Percentiles rank a stretch among this genome's conserved stretches.
These are phyloP conservation scores for Senna tora DNA, from an alignment of 306 rosid genomes.

Conservation along the genomic window DNA sequence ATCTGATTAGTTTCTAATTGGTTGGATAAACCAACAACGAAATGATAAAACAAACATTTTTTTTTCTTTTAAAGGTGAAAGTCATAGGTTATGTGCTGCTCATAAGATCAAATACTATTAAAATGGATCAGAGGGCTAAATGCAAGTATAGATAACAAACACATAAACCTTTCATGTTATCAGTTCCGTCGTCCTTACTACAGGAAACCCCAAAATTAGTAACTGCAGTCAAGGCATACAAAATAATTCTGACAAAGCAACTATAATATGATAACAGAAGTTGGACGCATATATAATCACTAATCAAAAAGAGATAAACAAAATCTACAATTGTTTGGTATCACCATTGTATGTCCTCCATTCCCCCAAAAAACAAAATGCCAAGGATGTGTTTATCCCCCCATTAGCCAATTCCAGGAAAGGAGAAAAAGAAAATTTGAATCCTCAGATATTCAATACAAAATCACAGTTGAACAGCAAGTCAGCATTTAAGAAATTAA, in stretches of 20 bases:
- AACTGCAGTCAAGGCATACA: slow-evolving; percentile 25
- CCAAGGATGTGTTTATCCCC: neutral
- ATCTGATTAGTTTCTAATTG: slow-evolving; percentile 16
- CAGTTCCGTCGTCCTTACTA: slow-evolving; percentile 31
- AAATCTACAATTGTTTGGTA: slow-evolving; percentile 4
- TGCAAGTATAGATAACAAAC: slow-evolving; percentile 16
- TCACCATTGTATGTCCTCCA: neutral
- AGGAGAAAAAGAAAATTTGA: neutral
- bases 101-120: neutral
- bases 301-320: neutral
- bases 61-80: neutral
- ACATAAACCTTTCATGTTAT: slow-evolving; percentile 27
- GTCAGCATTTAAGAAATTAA: neutral
- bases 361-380: neutral
- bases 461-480: neutral
- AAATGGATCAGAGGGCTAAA: neutral
- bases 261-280: neutral
- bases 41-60: neutral
- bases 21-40: neutral
- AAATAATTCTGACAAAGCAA: slow-evolving; percentile 4
- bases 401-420: neutral
- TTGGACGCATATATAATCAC: slow-evolving; percentile 10
- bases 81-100: slow-evolving; percentile 1
- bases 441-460: neutral
- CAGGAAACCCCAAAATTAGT: slow-evolving; percentile 33